Percentiles rank a stretch among this genome's conserved stretches.
Evolutionary conservation across 352 stramenopile genomes (phyloP).

Genomic region (Phytophthora uliginosa): DNA sequence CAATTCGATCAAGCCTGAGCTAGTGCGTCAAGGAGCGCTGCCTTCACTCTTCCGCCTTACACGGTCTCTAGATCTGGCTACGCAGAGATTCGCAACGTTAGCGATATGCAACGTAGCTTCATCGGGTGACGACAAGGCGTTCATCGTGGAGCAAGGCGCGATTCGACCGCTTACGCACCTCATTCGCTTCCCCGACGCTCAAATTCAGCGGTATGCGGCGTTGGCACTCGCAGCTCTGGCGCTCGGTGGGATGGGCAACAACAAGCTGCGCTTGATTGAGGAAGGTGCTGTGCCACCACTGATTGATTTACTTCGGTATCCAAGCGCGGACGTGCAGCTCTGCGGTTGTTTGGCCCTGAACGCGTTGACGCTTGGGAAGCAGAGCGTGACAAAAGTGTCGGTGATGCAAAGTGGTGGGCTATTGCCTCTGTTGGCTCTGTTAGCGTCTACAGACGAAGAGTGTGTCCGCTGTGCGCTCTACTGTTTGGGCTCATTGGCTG

Average conservation of each 20-base stretch:
- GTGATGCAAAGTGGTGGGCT: constrained; percentile 94
- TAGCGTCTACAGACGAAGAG: constrained; percentile 90
- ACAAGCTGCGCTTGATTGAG: constrained; percentile 95
- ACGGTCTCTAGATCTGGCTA: constrained; percentile 93
- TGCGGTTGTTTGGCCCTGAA: constrained; percentile 95
- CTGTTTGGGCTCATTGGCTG: constrained; percentile 93
- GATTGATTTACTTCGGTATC: constrained; percentile 95
- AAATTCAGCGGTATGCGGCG: constrained; percentile 97
- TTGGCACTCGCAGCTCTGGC: constrained; percentile 94
- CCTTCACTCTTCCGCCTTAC: constrained; percentile 95
- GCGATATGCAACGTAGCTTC: constrained; percentile 95
- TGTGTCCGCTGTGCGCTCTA: constrained; percentile 93
- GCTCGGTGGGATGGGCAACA: constrained; percentile 93
- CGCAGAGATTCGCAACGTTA: constrained; percentile 96
- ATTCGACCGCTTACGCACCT: constrained; percentile 96
- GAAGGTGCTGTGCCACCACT: constrained; percentile 94
- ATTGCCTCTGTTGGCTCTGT: constrained; percentile 89
- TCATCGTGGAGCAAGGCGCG: constrained; percentile 93
- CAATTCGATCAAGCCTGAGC: constrained; percentile 82
- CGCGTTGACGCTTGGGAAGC: constrained; percentile 88
- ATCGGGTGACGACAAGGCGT: constrained; percentile 85
- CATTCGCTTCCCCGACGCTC: constrained; percentile 94
- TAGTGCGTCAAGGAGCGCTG: constrained; percentile 87
- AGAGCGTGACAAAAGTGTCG: constrained; percentile 89
- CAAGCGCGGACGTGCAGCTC: constrained; percentile 94